Evolutionary conservation across 352 stramenopile species (phyloP).

Genomic region (Globisporangium takayamanum): DNA sequence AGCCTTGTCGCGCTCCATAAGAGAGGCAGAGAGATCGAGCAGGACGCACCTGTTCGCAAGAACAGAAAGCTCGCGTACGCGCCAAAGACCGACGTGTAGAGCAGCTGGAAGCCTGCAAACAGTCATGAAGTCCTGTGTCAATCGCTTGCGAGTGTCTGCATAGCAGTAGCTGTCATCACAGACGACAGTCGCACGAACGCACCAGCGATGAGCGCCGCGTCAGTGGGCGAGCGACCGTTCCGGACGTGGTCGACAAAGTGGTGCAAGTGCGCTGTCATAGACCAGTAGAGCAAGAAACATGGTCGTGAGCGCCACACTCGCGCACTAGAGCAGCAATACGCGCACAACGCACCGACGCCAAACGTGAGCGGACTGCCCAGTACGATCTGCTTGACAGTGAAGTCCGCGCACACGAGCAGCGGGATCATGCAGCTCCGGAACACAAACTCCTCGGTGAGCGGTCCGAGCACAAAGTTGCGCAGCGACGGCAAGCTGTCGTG

Average conservation of each 20-base stretch:
- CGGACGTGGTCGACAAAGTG: slow-evolving; percentile 84
- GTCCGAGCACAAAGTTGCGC: slow-evolving; percentile 82
- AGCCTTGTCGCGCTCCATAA: not conserved
- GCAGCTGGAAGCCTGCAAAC: slow-evolving; percentile 85
- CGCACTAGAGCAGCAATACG: not conserved
- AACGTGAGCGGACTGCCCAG: slow-evolving; percentile 91
- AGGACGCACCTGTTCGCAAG: slow-evolving; percentile 70
- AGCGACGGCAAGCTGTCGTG: slow-evolving; percentile 69
- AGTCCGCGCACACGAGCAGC: slow-evolving; percentile 78
- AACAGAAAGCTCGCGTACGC: slow-evolving; percentile 93
- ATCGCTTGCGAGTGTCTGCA: not conserved
- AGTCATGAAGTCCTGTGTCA: not conserved
- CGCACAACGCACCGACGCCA: slow-evolving; percentile 72
- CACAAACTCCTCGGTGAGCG: slow-evolving; percentile 93
- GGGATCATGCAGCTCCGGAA: slow-evolving; percentile 93
- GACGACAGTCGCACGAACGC: slow-evolving; percentile 6
- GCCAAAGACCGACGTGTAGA: slow-evolving; percentile 95
- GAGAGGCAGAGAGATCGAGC: not conserved
- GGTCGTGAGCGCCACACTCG: not conserved
- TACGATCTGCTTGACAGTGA: slow-evolving; percentile 77
- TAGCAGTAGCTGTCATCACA: not conserved
- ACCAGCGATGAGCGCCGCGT: slow-evolving; percentile 77
- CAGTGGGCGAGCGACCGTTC: slow-evolving; percentile 55
- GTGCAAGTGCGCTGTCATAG: slow-evolving; percentile 66
- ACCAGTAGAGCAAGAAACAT: slow-evolving; percentile 5